Percentiles rank a stretch among this genome's conserved stretches.
phyloP scores from a whole-genome alignment of 148 eudicot genomes.

The Rhododendron henanense region DNA sequence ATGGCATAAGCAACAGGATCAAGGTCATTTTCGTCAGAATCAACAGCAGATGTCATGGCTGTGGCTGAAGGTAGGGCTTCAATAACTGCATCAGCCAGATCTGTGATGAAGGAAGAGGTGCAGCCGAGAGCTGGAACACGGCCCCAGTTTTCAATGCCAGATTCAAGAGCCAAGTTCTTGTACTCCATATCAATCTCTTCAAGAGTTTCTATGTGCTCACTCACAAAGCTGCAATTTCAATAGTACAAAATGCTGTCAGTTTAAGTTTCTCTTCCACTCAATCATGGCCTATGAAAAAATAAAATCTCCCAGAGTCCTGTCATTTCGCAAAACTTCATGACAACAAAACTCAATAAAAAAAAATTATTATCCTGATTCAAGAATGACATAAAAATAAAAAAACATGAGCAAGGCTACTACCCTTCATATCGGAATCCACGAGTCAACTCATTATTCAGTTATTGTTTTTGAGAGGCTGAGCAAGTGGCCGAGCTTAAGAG shows the following conservation, averaged over 20 bases:
- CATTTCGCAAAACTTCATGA: background rate
- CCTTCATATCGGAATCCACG: background rate
- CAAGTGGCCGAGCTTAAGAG: background rate
- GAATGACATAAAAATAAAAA: background rate
- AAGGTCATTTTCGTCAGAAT: slow-evolving; percentile 21
- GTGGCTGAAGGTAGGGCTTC: slow-evolving; percentile 85
- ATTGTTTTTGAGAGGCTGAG: background rate
- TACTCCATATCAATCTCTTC: slow-evolving; percentile 99
- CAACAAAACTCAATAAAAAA: background rate
- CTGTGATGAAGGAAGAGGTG: slow-evolving; percentile 70
- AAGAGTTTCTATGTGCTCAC: slow-evolving; percentile 95
- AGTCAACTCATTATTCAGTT: background rate
- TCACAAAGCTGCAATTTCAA: slow-evolving; percentile 66
- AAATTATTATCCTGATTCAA: background rate
- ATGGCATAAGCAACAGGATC: slow-evolving; percentile 45
- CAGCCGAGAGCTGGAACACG: slow-evolving; percentile 99
- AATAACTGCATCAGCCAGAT: slow-evolving; percentile 90
- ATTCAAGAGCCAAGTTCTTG: slow-evolving; percentile 79
- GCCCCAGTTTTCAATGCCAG: slow-evolving; percentile 94
- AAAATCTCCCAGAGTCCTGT: background rate
- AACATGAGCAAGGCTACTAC: background rate
- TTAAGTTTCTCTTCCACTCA: background rate
- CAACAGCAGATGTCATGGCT: slow-evolving; percentile 38
- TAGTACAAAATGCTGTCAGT: background rate
- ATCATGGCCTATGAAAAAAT: background rate